phyloP scores from a whole-genome alignment of 208 protist genomes.

The Crithidia expoeki region DNA sequence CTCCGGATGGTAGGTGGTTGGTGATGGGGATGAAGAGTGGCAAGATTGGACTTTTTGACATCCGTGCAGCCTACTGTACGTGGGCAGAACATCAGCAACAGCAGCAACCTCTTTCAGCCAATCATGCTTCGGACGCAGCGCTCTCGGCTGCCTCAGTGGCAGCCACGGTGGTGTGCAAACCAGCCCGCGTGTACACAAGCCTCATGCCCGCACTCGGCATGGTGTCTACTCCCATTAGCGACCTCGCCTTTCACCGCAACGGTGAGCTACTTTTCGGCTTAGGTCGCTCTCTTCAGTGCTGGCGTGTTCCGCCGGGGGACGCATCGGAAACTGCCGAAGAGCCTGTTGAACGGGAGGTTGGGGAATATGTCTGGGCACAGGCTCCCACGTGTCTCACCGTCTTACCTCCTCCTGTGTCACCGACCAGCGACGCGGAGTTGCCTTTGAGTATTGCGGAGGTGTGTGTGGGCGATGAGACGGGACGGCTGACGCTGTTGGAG shows the following conservation, averaged over 20 bases:
- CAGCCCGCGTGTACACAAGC: slow-evolving; percentile 17
- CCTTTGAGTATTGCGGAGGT: slow-evolving; percentile 29
- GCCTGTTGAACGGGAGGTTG: background rate
- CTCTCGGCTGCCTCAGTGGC: background rate
- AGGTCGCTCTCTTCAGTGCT: slow-evolving; percentile 22
- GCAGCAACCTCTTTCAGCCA: background rate
- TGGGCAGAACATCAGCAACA: slow-evolving; percentile 11
- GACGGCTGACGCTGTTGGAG: slow-evolving; percentile 55
- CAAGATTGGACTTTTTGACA: slow-evolving; percentile 31
- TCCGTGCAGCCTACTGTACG: slow-evolving; percentile 14
- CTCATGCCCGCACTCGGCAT: slow-evolving; percentile 22
- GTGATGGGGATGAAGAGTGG: slow-evolving; percentile 28
- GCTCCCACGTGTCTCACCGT: slow-evolving; percentile 29
- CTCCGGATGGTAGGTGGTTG: slow-evolving; percentile 33
- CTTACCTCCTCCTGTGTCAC: slow-evolving; percentile 15
- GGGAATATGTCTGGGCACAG: slow-evolving; percentile 27
- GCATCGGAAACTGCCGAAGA: slow-evolving; percentile 15
- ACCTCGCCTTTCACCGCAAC: slow-evolving; percentile 24
- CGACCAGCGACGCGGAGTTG: slow-evolving; percentile 29
- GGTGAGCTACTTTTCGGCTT: slow-evolving; percentile 25
- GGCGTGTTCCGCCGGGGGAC: too few relatives aligned
- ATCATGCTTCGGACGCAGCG: background rate
- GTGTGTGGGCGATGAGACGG: slow-evolving; percentile 63
- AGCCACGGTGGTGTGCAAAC: slow-evolving; percentile 14
- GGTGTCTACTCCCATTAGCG: slow-evolving; percentile 6